A percentile compares a stretch with the other conserved stretches of the same genome.
Evolutionary conservation across 306 rosid genomes (phyloP).

Genomic region (Dryas octopetala): DNA sequence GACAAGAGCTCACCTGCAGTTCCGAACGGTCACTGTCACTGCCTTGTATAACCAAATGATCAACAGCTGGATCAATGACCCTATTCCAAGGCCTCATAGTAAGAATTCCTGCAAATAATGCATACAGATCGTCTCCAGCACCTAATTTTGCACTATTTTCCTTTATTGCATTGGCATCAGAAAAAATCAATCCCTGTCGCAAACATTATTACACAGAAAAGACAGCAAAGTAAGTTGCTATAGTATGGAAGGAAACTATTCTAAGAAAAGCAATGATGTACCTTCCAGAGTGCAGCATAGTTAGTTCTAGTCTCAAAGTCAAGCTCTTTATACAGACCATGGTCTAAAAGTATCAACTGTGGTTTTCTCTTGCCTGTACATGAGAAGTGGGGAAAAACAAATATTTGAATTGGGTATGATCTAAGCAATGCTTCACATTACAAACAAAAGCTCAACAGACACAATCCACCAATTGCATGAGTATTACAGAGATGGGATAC

Average conservation of each 20-base stretch:
- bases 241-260: background rate
- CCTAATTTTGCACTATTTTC: conserved; percentile 87
- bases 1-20: conserved; percentile 68
- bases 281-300: conserved; percentile 97
- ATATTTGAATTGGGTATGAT: background rate
- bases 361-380: conserved; percentile 83
- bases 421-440: background rate
- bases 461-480: background rate
- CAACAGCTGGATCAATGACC: conserved; percentile 76
- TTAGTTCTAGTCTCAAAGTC: conserved; percentile 68
- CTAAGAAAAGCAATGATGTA: conserved; percentile 18
- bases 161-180: conserved; percentile 83
- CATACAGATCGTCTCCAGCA: conserved; percentile 94
- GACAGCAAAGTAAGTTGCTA: background rate
- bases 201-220: conserved; percentile 16
- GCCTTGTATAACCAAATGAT: conserved; percentile 84
- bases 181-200: conserved; percentile 67
- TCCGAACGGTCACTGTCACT: conserved; percentile 70
- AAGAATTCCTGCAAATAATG: conserved; percentile 88
- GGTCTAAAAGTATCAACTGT: conserved; percentile 88
- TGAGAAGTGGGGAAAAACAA: background rate
- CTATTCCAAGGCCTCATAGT: conserved; percentile 98
- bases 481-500: background rate
- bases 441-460: background rate
- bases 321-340: conserved; percentile 92